These are phyloP conservation scores for Elsinoe ampelina DNA, from an alignment of 2,329 filamentous ascomycete genomes.

Conservation along the genomic window DNA sequence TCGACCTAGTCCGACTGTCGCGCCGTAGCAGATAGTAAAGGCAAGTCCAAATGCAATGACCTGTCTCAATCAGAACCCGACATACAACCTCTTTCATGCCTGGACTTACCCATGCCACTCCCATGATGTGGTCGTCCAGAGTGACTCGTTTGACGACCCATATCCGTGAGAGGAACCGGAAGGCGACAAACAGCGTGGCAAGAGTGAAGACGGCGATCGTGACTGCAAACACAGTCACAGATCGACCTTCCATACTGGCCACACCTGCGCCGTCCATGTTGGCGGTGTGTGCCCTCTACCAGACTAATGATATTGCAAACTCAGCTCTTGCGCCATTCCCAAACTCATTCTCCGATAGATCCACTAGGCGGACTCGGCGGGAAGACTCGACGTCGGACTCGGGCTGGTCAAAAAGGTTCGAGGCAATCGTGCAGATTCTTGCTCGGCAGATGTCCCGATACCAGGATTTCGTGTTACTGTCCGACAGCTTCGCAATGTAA, in stretches of 20 bases:
- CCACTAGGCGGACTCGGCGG: background rate
- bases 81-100: background rate
- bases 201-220: conserved; percentile 60
- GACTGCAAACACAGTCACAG: conserved; percentile 54
- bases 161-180: conserved; percentile 63
- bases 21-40: conserved; percentile 43
- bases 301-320: conserved; percentile 6
- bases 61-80: conserved; percentile 7
- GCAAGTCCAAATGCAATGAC: conserved; percentile 14
- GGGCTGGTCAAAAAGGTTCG: background rate
- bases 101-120: conserved; percentile 59
- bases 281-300: background rate
- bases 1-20: conserved; percentile 56
- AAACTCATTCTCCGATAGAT: conserved; percentile 10
- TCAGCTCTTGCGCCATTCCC: background rate
- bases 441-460: background rate
- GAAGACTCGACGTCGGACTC: background rate
- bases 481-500: too few relatives aligned
- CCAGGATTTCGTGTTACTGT: background rate
- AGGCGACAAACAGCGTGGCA: conserved; percentile 63
- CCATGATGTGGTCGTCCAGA: conserved; percentile 73
- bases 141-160: conserved; percentile 62
- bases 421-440: background rate
- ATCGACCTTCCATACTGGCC: conserved; percentile 18
- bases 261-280: conserved; percentile 8